Evolutionary conservation across 495 filamentous ascomycete genomes (phyloP).

Genomic region (Podospora pseudopauciseta): DNA sequence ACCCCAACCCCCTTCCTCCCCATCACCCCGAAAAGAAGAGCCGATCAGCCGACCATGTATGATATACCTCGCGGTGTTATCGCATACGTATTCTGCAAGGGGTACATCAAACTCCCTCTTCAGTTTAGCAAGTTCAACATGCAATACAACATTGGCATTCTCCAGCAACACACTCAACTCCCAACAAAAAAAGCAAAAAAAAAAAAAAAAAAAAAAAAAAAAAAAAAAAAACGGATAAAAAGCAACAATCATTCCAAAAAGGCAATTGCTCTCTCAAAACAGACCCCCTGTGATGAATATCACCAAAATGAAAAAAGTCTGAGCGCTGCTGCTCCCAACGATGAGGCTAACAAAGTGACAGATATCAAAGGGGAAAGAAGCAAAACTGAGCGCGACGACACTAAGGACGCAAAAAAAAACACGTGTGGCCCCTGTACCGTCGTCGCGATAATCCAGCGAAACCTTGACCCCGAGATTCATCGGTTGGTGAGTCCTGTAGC

Average conservation of each 20-base stretch:
- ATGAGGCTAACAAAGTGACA: neutral
- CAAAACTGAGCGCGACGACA: neutral
- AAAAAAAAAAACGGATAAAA: neutral
- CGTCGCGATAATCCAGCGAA: neutral
- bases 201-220: neutral
- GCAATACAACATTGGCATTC: neutral
- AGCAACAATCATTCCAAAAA: neutral
- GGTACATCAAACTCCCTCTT: neutral
- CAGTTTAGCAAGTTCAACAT: neutral
- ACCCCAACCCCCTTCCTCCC: neutral
- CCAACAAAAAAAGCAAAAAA: neutral
- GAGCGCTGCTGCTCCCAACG: neutral
- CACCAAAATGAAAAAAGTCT: neutral
- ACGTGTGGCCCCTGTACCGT: neutral
- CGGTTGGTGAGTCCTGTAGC: neutral
- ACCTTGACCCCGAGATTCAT: no score
- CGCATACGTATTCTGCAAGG: neutral
- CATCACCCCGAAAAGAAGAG: no score
- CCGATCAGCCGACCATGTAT: neutral
- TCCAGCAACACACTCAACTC: neutral
- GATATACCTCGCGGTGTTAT: neutral
- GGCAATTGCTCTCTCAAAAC: neutral
- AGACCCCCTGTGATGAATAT: neutral
- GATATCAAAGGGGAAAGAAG: neutral
- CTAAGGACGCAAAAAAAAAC: neutral